Evolutionary conservation across 208 protist species (phyloP).

Genomic region (Acanthamoeba lenticulata): DNA sequence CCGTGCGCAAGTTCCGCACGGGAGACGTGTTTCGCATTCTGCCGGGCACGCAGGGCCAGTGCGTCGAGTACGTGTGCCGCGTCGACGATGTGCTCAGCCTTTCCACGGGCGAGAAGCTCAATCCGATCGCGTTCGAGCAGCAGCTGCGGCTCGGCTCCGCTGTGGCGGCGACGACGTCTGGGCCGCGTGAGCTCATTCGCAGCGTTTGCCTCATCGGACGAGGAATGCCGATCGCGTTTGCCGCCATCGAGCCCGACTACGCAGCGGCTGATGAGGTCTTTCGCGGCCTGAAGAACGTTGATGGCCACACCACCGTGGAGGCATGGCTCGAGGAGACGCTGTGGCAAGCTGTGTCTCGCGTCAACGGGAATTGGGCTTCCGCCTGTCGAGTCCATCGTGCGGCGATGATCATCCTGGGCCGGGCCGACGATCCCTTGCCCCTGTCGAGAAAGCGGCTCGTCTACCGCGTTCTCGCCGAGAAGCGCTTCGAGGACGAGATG

Average conservation of each 20-base stretch:
- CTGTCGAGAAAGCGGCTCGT: constrained; percentile 24
- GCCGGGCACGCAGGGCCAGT: not conserved
- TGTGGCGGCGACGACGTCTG: not conserved
- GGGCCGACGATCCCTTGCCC: not conserved
- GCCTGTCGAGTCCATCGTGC: not conserved
- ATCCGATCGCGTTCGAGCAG: constrained; percentile 64
- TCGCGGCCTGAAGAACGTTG: no score
- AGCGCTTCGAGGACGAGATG: constrained; percentile 18
- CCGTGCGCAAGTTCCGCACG: constrained; percentile 58
- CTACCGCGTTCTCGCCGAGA: constrained; percentile 50
- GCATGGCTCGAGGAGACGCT: not conserved
- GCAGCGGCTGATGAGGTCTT: no score
- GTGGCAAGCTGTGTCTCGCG: not conserved
- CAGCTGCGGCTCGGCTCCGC: not conserved
- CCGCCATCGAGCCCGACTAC: constrained; percentile 50
- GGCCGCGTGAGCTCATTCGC: not conserved
- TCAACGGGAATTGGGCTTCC: constrained; percentile 14
- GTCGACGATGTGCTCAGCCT: constrained; percentile 63
- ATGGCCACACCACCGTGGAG: not conserved
- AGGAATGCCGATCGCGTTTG: constrained; percentile 31
- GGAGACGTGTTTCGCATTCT: constrained; percentile 47
- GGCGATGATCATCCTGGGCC: not conserved
- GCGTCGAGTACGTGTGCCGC: constrained; percentile 54
- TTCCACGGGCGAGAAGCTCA: constrained; percentile 62
- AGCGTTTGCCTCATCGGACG: constrained; percentile 17